Evolutionary conservation across 202 grass and related monocot genomes (phyloP).

Genomic region (Bolboschoenoplectus hybrid): DNA sequence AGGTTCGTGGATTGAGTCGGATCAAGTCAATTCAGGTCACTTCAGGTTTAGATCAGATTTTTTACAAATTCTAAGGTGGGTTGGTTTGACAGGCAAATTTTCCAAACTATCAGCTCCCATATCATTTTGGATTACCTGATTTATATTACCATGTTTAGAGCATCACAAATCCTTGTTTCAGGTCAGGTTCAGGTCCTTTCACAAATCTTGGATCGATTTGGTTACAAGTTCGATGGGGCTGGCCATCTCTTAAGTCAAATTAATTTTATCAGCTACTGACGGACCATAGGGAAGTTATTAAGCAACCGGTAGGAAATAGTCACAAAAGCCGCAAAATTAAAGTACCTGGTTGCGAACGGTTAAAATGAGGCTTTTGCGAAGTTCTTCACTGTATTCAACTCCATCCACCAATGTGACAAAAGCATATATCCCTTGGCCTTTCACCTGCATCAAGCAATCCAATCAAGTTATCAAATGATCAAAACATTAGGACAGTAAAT

Average conservation of each 20-base stretch:
- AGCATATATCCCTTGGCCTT: slow-evolving; percentile 97
- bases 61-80: not conserved
- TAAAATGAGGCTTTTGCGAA: slow-evolving; percentile 81
- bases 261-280: not conserved
- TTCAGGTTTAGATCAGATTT: not conserved
- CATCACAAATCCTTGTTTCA: not conserved
- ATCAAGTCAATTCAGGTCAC: not conserved
- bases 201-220: not conserved
- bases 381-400: slow-evolving; percentile 81
- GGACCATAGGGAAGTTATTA: not conserved
- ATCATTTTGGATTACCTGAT: not conserved
- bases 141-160: not conserved
- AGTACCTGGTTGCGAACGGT: slow-evolving; percentile 81
- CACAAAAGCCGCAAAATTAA: slow-evolving; percentile 20
- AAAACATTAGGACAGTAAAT: not conserved
- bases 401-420: slow-evolving; percentile 91
- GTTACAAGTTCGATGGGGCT: not conserved
- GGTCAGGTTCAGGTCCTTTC: not conserved
- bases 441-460: slow-evolving; percentile 61
- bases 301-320: not conserved
- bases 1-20: not conserved
- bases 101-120: not conserved
- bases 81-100: not conserved
- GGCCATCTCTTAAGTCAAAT: not conserved
- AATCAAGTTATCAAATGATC: slow-evolving; percentile 36